Evolutionary conservation across 2,329 filamentous ascomycete genomes (phyloP), one percentile per base, ranked within the genome.

Genomic region (Myriosclerotinia curreyana): DNA sequence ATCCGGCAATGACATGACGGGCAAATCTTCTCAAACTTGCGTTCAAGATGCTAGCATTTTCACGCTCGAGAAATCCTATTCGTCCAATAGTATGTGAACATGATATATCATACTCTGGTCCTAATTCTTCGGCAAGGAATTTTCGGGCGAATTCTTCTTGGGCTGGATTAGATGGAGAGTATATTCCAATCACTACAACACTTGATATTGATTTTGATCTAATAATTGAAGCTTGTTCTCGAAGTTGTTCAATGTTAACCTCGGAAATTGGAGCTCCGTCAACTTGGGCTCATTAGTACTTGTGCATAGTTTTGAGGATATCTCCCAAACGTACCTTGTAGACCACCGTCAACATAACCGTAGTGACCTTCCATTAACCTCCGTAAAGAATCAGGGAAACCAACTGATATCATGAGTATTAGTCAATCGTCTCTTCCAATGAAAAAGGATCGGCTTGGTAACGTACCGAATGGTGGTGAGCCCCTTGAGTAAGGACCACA

Each of bases 21-120:
- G 84, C 85, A 69, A 86, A 86, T 0, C 78, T 72, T 14, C 87
- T 75, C 42, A 88, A 85, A 2, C 84, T 81, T 0, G 85, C 86
- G 67, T 89, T 88, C 25, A 89, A 75, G 22, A 88, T 85, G 2
- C 83, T 81, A 0, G 86, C 85, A 69, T 88, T 88, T 72, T 88
- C 86, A 46, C 86, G 78, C 74, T 87, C 85, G 9, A 87, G 74
- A 61, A 86, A 75, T 2, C 72, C 72, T 22, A 74, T 46, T 54
- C 81, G 79, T 0, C 81, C 81, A 36, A 84, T 80, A 1, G 79
- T 77, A 56, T 81, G 77, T 17, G 80, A 81, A 59, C 80, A 79
- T 2, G 83, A 79, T 9, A 84, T 77, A 67, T 84, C 80, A 6
- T 79, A 75, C 0, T 75, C 76, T 2, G 78, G 76, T 8, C 77